A percentile compares a stretch with the other conserved stretches of the same genome.
phyloP scores from a whole-genome alignment of 371 early-diverging fungal genomes.

The Rhizopus microsporus region DNA sequence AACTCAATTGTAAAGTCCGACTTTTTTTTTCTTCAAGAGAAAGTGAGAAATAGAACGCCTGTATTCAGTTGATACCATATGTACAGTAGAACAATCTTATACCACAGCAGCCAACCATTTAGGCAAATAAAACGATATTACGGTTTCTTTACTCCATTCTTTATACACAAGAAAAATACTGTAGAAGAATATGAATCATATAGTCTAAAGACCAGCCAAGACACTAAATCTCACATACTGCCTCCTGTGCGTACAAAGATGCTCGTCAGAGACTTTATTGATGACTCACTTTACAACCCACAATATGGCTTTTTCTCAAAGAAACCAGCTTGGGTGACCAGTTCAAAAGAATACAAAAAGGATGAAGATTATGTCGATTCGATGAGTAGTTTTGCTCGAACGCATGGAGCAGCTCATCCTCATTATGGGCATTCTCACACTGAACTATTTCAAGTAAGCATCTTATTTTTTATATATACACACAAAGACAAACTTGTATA shows the following conservation, averaged over 20 bases:
- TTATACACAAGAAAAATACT: neutral
- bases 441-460: constrained; percentile 76
- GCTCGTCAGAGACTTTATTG: constrained; percentile 86
- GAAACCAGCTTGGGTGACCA: constrained; percentile 50
- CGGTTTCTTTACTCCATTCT: constrained; percentile 29
- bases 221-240: constrained; percentile 9
- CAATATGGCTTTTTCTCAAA: constrained; percentile 91
- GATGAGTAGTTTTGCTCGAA: constrained; percentile 9
- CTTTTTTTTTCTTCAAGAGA: too few species aligned
- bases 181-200: constrained; percentile 14
- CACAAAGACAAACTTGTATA: neutral
- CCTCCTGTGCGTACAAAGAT: constrained; percentile 61
- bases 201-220: constrained; percentile 21
- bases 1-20: too few species aligned
- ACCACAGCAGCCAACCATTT: neutral
- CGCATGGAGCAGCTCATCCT: constrained; percentile 7
- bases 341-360: constrained; percentile 9
- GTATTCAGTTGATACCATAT: too few species aligned
- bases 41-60: too few species aligned
- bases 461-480: neutral
- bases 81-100: too few species aligned
- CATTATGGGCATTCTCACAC: constrained; percentile 80
- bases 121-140: neutral
- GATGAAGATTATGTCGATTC: constrained; percentile 17
- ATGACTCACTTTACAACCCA: constrained; percentile 89